Base-by-base conservation (phyloP, 2,329 filamentous ascomycete genomes). In the Elsinoe necatrix region DNA sequence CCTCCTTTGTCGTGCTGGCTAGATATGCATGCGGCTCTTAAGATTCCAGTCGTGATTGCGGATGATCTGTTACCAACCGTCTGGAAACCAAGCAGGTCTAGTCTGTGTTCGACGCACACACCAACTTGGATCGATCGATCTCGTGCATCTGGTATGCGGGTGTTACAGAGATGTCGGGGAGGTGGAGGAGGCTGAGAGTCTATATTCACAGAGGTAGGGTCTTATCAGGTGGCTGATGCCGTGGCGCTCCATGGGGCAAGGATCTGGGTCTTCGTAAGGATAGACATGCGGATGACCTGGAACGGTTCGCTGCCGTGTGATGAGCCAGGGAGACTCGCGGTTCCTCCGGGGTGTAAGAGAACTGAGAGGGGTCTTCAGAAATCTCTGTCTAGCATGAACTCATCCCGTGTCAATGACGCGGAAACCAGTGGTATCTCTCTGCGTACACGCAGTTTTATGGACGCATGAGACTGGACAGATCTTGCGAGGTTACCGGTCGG, bases 81-180 rank as follows among this genome's bases (percentile, higher is more conserved):
- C 31, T 34, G 48, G 48, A 52, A 37, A 25, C 14, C 21, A 35
- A 21, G 48, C 20, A 35, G 14, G 21, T 23, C 48, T 3, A 20
- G 21, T 52, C 29, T 25, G 7, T n/a, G 4, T 25, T 14, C 8
- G 11, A 35, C 31, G 48, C 48, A 39, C 48, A 52, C 20, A 20
- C 48, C 48, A 52, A 3, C 5, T 11, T 16, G 29, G 18, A 52
- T 52, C 48, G 48, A 23, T 21, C 48, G 48, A 52, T 52, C 48
- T 52, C 25, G 31, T 52, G 48, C 48, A 39, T 52, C 1, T 39
- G 48, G 20, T 12, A 31, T 45, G 12, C 21, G 2, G 23, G 25
- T 20, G 25, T 50, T 50, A 18, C 27, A 27, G 45, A 31, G 18
- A 34, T 27, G 23, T 25, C 29, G 27, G n/a, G 25, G 29, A 29